These are phyloP conservation scores for Phytophthora multivora DNA, from an alignment of 352 stramenopile species.

Conservation along the genomic window DNA sequence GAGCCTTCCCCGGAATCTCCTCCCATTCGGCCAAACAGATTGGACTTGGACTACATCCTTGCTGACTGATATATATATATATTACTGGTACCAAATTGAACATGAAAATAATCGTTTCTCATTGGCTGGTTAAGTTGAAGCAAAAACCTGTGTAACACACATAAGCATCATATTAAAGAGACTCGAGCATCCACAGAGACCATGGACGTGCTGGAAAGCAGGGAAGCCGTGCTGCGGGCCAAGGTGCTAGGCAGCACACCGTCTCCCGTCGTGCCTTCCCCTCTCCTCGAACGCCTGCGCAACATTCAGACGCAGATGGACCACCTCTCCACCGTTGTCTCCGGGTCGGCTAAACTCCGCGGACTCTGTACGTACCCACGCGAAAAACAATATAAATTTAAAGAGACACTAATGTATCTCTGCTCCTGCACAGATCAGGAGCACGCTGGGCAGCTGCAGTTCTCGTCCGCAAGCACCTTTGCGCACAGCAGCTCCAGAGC, in stretches of 20 bases:
- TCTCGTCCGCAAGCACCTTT: constrained; percentile 36
- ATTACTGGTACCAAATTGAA: no score
- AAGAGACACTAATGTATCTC: neutral
- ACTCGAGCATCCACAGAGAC: neutral
- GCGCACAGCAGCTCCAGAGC: constrained; percentile 19
- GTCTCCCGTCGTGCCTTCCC: neutral
- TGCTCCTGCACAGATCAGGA: constrained; percentile 37
- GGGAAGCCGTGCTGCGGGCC: constrained; percentile 45
- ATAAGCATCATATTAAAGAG: neutral
- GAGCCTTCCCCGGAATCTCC: neutral
- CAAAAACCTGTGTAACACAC: neutral
- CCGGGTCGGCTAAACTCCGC: constrained; percentile 46
- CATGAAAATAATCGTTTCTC: no score
- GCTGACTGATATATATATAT: no score
- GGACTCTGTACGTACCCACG: constrained; percentile 45
- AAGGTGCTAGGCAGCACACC: constrained; percentile 37
- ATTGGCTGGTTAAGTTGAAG: neutral
- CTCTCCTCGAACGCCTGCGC: constrained; percentile 29
- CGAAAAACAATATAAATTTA: neutral
- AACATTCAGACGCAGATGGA: constrained; percentile 37
- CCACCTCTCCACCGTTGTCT: constrained; percentile 34
- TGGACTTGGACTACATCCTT: neutral
- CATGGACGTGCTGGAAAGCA: constrained; percentile 62
- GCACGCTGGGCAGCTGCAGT: constrained; percentile 38
- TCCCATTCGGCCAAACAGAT: neutral